phyloP scores from a whole-genome alignment of 176 grass and related monocot species.

The Oryza meridionalis region DNA sequence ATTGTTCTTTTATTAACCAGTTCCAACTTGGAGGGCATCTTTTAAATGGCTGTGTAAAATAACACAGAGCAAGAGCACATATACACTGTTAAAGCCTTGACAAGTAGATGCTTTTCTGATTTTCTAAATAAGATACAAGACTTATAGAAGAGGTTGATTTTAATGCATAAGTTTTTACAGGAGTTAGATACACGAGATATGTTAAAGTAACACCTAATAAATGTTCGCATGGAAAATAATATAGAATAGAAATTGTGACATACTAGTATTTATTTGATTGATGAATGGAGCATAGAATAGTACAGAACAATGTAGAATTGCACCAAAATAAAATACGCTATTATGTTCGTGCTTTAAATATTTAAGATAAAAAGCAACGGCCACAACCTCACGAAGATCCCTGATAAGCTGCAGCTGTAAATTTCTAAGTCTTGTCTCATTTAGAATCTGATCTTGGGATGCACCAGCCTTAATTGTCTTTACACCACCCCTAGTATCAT shows the following conservation, averaged over 20 bases:
- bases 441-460: slow-evolving; percentile 97
- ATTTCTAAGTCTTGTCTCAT: slow-evolving; percentile 97
- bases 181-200: not conserved
- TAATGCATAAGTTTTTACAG: not conserved
- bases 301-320: slow-evolving; percentile 24
- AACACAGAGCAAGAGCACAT: slow-evolving; percentile 23
- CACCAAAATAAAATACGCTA: slow-evolving; percentile 17
- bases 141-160: not conserved
- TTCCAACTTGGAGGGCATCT: slow-evolving; percentile 23
- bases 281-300: slow-evolving; percentile 22
- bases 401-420: slow-evolving; percentile 93
- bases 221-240: not conserved
- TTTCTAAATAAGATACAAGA: slow-evolving; percentile 11
- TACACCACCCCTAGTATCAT: slow-evolving; percentile 93
- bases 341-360: not conserved
- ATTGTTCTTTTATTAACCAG: slow-evolving; percentile 16
- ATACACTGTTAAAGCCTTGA: slow-evolving; percentile 14
- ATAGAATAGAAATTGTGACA: not conserved
- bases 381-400: slow-evolving; percentile 91
- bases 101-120: slow-evolving; percentile 5
- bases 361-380: slow-evolving; percentile 18
- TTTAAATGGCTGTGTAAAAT: slow-evolving; percentile 1
- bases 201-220: slow-evolving; percentile 5
- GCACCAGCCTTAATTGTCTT: slow-evolving; percentile 94
- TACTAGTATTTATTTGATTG: not conserved